phyloP scores from a whole-genome alignment of 1,139 yeast species.

The Geotrichum carabidarum region DNA sequence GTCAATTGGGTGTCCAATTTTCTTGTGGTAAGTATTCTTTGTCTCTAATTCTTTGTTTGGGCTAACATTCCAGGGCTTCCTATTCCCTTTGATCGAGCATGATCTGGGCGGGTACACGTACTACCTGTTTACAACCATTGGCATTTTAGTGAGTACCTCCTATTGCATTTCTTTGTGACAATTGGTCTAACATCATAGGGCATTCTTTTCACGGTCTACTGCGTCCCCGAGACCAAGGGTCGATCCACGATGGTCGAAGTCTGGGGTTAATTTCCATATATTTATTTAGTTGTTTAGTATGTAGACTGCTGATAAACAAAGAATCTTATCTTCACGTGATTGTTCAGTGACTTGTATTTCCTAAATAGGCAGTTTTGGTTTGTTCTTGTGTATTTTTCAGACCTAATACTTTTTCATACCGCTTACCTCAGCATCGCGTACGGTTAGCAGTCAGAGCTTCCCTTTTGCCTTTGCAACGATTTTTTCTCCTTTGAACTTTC shows the following conservation, averaged over 20 bases:
- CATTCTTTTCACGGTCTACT: conserved; percentile 1
- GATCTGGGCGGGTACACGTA: conserved; percentile 73
- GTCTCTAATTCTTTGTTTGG: neutral
- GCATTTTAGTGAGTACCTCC: conserved; percentile 10
- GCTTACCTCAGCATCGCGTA: too few species aligned
- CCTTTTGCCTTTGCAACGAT: neutral
- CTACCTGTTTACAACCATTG: conserved; percentile 55
- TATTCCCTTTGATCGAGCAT: conserved; percentile 68
- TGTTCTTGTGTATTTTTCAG: neutral
- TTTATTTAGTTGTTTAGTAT: too few species aligned
- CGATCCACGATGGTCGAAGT: conserved; percentile 14
- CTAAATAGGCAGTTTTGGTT: neutral
- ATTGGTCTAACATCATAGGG: conserved; percentile 6
- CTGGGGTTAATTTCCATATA: conserved; percentile 6
- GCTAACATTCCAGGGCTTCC: conserved; percentile 44
- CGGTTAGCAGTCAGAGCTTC: neutral
- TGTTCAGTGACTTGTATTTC: too few species aligned
- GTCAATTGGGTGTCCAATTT: conserved; percentile 91
- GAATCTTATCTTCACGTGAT: too few species aligned
- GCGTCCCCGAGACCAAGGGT: conserved; percentile 16
- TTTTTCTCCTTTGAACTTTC: conserved; percentile 1
- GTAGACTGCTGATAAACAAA: too few species aligned
- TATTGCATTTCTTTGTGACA: neutral
- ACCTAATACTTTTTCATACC: neutral
- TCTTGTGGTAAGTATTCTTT: conserved; percentile 28